These are phyloP conservation scores for Dendrobium nobile DNA, from an alignment of 106 monocot species.

Conservation along the genomic window DNA sequence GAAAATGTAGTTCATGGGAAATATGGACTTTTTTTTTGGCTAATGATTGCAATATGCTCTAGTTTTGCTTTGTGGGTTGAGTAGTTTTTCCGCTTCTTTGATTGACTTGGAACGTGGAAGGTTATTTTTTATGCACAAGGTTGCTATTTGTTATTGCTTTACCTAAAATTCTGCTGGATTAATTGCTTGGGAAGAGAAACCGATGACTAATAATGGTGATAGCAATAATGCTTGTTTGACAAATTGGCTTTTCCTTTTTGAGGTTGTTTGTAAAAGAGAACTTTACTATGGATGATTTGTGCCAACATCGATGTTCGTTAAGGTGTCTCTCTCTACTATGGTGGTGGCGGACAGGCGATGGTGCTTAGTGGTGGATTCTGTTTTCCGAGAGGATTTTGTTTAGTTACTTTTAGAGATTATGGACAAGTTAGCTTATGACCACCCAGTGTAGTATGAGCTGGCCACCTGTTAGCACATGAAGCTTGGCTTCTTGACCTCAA, in stretches of 20 bases:
- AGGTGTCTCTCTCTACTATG: background rate
- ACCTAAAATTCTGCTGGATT: background rate
- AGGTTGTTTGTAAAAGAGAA: background rate
- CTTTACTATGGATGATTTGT: background rate
- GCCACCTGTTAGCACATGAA: background rate
- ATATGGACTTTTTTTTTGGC: background rate
- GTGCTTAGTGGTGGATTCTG: background rate
- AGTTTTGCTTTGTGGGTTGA: background rate
- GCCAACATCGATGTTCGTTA: background rate
- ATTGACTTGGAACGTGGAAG: background rate
- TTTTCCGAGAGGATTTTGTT: background rate
- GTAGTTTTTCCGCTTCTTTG: background rate
- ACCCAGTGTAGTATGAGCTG: background rate
- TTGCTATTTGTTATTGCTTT: background rate
- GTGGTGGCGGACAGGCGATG: background rate
- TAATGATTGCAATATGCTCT: background rate
- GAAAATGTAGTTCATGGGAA: background rate
- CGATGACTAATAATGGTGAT: background rate
- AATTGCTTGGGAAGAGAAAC: background rate
- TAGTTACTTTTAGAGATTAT: background rate
- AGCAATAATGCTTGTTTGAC: background rate
- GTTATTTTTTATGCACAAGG: background rate
- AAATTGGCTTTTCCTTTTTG: background rate
- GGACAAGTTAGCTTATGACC: background rate
- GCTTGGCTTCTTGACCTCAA: too few relatives aligned